Percentiles rank a stretch among this genome's conserved stretches.
Conservation (phyloP, 352 stramenopile genomes). For the Phytophthora citricola region DNA sequence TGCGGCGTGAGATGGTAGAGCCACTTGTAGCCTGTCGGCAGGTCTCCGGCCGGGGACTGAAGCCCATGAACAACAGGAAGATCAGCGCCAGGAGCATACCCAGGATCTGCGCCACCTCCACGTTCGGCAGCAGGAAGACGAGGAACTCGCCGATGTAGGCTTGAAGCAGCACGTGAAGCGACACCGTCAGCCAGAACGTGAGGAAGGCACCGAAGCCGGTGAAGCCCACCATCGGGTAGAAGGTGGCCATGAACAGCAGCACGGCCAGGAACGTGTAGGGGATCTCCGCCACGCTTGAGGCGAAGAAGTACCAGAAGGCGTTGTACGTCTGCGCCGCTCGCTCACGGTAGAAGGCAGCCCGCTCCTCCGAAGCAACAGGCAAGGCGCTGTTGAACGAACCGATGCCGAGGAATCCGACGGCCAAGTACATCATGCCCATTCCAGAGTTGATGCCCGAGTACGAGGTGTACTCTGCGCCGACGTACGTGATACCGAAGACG, state of each 20-base stretch:
- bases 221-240: constrained; percentile 27
- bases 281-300: constrained; percentile 19
- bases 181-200: constrained; percentile 22
- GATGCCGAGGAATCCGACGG: constrained; percentile 69
- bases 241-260: constrained; percentile 24
- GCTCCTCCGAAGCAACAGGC: constrained; percentile 68
- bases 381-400: constrained; percentile 69
- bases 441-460: constrained; percentile 35
- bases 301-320: constrained; percentile 27
- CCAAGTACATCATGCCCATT: constrained; percentile 56
- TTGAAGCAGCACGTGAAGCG: constrained; percentile 26
- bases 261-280: constrained; percentile 54
- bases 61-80: constrained; percentile 27
- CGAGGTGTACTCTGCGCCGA: constrained; percentile 21
- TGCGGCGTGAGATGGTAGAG: constrained; percentile 26
- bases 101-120: constrained; percentile 54
- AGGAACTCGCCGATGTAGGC: constrained; percentile 38
- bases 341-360: constrained; percentile 88
- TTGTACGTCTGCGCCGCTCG: constrained; percentile 65
- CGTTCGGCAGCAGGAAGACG: constrained; percentile 33
- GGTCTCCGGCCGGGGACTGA: constrained; percentile 27
- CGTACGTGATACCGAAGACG: constrained; percentile 29
- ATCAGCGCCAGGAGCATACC: constrained; percentile 26
- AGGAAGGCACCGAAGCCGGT: constrained; percentile 17
- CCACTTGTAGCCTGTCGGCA: constrained; percentile 22